These are phyloP conservation scores for Calophaca sinica DNA, from an alignment of 306 rosid species.

Conservation along the genomic window DNA sequence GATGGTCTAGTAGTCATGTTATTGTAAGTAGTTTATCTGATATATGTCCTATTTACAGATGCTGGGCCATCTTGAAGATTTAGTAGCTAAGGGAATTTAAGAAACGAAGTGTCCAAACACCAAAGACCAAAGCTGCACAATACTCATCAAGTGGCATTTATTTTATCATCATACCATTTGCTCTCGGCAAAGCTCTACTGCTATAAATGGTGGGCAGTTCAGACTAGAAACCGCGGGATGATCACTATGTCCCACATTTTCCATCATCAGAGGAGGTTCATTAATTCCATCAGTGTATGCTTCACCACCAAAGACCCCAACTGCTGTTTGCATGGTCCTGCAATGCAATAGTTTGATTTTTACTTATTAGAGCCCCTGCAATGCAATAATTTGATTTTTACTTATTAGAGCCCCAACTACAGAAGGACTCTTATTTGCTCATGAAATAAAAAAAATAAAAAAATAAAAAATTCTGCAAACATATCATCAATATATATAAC, in stretches of 20 bases:
- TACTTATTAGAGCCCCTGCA: slow-evolving; percentile 39
- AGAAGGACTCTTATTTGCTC: slow-evolving; percentile 29
- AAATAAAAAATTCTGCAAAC: too few species aligned
- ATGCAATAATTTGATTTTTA: slow-evolving; percentile 40
- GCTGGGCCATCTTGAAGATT: slow-evolving; percentile 24
- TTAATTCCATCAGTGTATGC: slow-evolving; percentile 56
- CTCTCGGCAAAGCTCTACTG: slow-evolving; percentile 89
- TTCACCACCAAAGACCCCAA: slow-evolving; percentile 86
- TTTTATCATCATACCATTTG: slow-evolving; percentile 55
- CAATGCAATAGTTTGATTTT: slow-evolving; percentile 41
- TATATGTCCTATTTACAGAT: not conserved
- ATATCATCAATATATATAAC: too few species aligned
- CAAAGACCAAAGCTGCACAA: not conserved
- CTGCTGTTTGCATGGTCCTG: slow-evolving; percentile 98
- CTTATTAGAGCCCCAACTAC: not conserved
- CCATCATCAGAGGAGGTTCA: slow-evolving; percentile 73
- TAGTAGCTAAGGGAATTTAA: slow-evolving; percentile 11
- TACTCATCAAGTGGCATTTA: slow-evolving; percentile 8
- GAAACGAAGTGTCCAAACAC: not conserved
- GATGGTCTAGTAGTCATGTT: slow-evolving; percentile 13
- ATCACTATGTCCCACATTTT: slow-evolving; percentile 69
- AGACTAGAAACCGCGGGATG: slow-evolving; percentile 70
- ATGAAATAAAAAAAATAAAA: too few species aligned
- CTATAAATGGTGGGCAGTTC: slow-evolving; percentile 80
- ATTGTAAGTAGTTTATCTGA: slow-evolving; percentile 2